Evolutionary conservation across 305 asterid species (phyloP), one percentile per base, ranked within the genome.

Genomic region (Fraxinus dipetala): DNA sequence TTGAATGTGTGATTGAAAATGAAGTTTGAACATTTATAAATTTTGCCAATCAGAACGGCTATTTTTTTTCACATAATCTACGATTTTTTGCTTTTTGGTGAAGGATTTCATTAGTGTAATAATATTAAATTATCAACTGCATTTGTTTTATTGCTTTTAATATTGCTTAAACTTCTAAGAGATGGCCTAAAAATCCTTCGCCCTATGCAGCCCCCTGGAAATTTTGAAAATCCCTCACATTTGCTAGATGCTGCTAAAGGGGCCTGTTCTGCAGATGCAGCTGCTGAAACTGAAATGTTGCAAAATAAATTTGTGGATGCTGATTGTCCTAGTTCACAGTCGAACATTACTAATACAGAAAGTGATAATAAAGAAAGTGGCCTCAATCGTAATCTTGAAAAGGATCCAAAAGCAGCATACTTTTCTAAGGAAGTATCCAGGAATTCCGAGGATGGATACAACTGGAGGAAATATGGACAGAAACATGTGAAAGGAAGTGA

Each of bases 391-490:
- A 45, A 38, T 70, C 73, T 11, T 2, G 82, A 75, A 45, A 82
- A 80, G 63, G 86, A 85, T 3, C 89, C 80, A 13, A 91, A 85
- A 75, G 82, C 77, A 5, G 34, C 80, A 38, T 75, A 63, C 35
- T 9, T 76, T 24, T 59, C 83, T 13, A 63, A 81, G 79, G 90
- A 85, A 82, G 74, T 67, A 69, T 77, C 86, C 2, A 86, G 83
- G 76, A 84, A 76, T 31, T 83, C 89, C 1, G 94, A 87, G 45
- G 98, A 94, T 72, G 98, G 98, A 67, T 94, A 83, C 90, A 84
- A 83, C 24, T 94, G 98, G 97, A 86, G 95, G 24, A 94, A 94
- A 78, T 94, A 94, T 35, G 98, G 98, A 40, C 98, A 94, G 82
- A 94, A 94, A 82, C 97, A 89, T 14, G 98, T 94, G 24, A 94